Evolutionary conservation across 805 yeast genomes (phyloP).

Genomic region (Debaryomyces prosopidis): DNA sequence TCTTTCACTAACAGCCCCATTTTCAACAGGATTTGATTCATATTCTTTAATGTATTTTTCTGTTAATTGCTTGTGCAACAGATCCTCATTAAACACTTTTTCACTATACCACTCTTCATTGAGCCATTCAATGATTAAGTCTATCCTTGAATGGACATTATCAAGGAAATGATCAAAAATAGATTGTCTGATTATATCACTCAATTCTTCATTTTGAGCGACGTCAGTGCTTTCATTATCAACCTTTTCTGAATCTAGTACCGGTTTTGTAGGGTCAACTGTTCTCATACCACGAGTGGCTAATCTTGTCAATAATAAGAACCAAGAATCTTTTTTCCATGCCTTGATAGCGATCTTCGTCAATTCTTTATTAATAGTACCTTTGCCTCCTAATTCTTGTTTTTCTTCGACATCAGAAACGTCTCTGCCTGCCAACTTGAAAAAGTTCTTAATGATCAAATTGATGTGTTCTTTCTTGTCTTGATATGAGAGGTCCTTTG

Average conservation of each 20-base stretch:
- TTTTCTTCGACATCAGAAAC: slow-evolving; percentile 11
- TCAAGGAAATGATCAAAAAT: slow-evolving; percentile 71
- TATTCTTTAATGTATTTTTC: slow-evolving; percentile 13
- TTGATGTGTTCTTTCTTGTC: slow-evolving; percentile 60
- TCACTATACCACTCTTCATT: slow-evolving; percentile 92
- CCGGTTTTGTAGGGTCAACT: slow-evolving; percentile 10
- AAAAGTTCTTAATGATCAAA: slow-evolving; percentile 59
- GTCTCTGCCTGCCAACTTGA: slow-evolving; percentile 44
- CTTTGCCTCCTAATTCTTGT: slow-evolving; percentile 8
- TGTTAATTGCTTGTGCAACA: slow-evolving; percentile 15
- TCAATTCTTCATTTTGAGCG: slow-evolving; percentile 38
- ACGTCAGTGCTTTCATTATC: slow-evolving; percentile 25
- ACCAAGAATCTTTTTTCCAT: slow-evolving; percentile 73
- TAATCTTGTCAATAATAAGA: slow-evolving; percentile 68
- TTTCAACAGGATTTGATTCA: slow-evolving; percentile 15
- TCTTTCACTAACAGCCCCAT: slow-evolving; percentile 18
- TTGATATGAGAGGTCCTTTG: slow-evolving; percentile 49
- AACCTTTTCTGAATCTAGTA: slow-evolving; percentile 5
- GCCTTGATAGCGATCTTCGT: slow-evolving; percentile 52
- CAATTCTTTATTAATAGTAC: slow-evolving; percentile 47
- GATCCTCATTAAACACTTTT: slow-evolving; percentile 38
- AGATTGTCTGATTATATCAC: slow-evolving; percentile 66
- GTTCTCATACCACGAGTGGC: slow-evolving; percentile 75
- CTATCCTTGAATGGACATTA: slow-evolving; percentile 71
- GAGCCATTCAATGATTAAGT: slow-evolving; percentile 84